These are phyloP conservation scores for Letharia columbiana DNA, from an alignment of 495 filamentous ascomycete species.

Conservation along the genomic window DNA sequence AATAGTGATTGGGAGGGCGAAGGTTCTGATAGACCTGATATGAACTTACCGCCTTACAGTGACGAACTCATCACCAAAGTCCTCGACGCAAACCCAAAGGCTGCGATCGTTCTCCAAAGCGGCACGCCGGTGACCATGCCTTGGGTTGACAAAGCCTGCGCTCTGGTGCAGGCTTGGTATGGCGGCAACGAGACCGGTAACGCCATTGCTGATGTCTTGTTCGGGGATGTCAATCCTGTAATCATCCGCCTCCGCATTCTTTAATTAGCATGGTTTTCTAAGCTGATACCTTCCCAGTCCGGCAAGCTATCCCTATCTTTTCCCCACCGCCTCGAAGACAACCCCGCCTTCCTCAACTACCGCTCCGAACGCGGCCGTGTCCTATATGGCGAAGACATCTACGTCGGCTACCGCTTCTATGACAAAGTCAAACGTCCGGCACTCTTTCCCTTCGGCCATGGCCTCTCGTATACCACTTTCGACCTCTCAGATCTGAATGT, in stretches of 20 bases:
- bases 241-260: neutral
- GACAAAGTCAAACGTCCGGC: conserved; percentile 58
- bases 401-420: conserved; percentile 78
- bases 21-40: conserved; percentile 72
- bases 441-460: conserved; percentile 75
- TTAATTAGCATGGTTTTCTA: neutral
- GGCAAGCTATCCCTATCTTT: conserved; percentile 53
- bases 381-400: conserved; percentile 71
- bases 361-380: conserved; percentile 69
- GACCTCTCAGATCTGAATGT: conserved; percentile 53
- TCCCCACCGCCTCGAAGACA: conserved; percentile 59
- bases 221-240: conserved; percentile 45
- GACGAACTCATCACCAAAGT: conserved; percentile 67
- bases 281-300: conserved; percentile 22
- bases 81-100: conserved; percentile 59
- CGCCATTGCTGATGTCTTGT: conserved; percentile 50
- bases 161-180: conserved; percentile 69
- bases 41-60: conserved; percentile 73
- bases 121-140: conserved; percentile 83
- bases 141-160: conserved; percentile 59
- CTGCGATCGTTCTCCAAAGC: conserved; percentile 73
- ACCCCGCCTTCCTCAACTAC: conserved; percentile 69
- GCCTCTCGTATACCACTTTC: conserved; percentile 75
- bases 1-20: conserved; percentile 86
- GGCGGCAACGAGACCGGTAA: conserved; percentile 61